Evolutionary conservation across 192 early-diverging fungal species (phyloP).

Genomic region (Coemansia guatemalensis): DNA sequence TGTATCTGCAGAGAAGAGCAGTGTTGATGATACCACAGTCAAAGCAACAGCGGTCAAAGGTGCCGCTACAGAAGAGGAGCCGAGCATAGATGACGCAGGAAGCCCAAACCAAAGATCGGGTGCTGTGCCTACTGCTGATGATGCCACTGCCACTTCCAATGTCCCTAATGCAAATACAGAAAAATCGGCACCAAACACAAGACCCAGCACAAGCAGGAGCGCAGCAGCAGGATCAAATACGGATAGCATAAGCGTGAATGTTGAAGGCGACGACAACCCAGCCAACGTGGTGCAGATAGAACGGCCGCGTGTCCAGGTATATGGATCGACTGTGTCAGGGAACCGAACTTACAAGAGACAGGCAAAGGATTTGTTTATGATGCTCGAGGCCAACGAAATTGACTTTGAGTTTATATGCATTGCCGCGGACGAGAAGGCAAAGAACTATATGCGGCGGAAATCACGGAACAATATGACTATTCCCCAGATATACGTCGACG

Average conservation of each 20-base stretch:
- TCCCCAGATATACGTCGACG: slow-evolving; percentile 55
- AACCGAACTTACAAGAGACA: slow-evolving; percentile 53
- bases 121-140: too few relatives aligned
- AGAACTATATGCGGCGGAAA: slow-evolving; percentile 55
- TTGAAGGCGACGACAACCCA: slow-evolving; percentile 7
- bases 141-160: too few relatives aligned
- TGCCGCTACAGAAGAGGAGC: neutral
- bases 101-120: too few relatives aligned
- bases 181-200: too few relatives aligned
- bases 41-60: neutral
- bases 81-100: too few relatives aligned
- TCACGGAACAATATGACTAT: slow-evolving; percentile 51
- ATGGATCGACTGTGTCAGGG: slow-evolving; percentile 51
- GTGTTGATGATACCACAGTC: neutral
- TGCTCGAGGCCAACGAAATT: slow-evolving; percentile 52
- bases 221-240: too few relatives aligned
- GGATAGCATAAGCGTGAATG: neutral
- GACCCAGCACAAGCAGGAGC: too few relatives aligned
- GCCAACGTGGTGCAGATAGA: slow-evolving; percentile 14
- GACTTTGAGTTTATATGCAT: slow-evolving; percentile 58
- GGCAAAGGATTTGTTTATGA: slow-evolving; percentile 44
- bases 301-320: slow-evolving; percentile 48
- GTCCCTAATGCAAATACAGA: too few relatives aligned
- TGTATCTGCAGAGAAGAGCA: slow-evolving; percentile 2
- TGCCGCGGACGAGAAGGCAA: slow-evolving; percentile 54